These are phyloP conservation scores for Tulasnella sp. DNA, from an alignment of 768 basidiomycete genomes.

Conservation along the genomic window DNA sequence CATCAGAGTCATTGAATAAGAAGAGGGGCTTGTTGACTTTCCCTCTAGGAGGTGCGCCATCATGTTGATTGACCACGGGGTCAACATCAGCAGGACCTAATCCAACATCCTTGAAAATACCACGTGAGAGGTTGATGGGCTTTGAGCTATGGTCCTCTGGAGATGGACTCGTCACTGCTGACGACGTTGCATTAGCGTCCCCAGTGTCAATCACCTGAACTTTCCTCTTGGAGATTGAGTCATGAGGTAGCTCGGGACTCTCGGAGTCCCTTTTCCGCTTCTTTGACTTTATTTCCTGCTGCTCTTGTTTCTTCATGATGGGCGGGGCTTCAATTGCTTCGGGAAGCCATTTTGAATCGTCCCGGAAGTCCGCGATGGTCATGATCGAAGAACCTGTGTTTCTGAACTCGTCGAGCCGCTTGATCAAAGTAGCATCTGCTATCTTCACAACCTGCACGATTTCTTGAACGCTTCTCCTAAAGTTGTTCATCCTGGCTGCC, in stretches of 20 bases:
- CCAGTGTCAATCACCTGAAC: neutral
- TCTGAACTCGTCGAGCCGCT: conserved; percentile 90
- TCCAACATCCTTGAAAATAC: conserved; percentile 7
- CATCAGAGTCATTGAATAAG: conserved; percentile 2
- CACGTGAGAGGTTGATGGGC: conserved; percentile 5
- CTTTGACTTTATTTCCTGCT: conserved; percentile 30
- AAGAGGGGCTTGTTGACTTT: conserved; percentile 9
- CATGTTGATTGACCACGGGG: too few species aligned
- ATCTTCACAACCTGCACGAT: conserved; percentile 99
- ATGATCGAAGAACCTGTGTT: conserved; percentile 73
- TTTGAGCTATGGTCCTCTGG: too few species aligned
- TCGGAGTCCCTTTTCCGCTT: conserved; percentile 11
- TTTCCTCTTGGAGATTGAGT: too few species aligned
- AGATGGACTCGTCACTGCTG: too few species aligned
- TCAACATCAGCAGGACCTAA: too few species aligned
- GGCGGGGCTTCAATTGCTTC: conserved; percentile 89
- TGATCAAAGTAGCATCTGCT: conserved; percentile 87
- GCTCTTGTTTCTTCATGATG: conserved; percentile 39
- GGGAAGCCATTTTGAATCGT: conserved; percentile 59
- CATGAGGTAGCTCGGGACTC: conserved; percentile 10
- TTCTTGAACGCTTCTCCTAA: conserved; percentile 82
- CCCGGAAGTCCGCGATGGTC: conserved; percentile 80
- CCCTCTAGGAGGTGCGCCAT: too few species aligned
- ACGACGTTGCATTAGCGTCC: neutral
- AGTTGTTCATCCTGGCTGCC: conserved; percentile 98